phyloP scores from a whole-genome alignment of 2,329 filamentous ascomycete species.

The Coniochaeta ligniaria region DNA sequence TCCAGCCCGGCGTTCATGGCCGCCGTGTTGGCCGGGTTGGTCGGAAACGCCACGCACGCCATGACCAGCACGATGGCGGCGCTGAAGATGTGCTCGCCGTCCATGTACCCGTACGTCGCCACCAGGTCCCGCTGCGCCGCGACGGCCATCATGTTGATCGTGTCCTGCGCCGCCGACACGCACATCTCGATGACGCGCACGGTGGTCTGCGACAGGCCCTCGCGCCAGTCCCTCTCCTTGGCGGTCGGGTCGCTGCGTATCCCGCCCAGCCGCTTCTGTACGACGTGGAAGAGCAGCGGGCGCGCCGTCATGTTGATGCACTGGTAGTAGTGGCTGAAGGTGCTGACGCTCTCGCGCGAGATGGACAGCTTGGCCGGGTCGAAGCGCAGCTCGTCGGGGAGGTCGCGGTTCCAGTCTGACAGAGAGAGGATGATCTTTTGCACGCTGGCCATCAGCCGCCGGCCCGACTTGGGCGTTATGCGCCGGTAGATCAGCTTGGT shows the following conservation, averaged over 20 bases:
- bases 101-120: slow-evolving; percentile 50
- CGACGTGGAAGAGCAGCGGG: slow-evolving; percentile 45
- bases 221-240: slow-evolving; percentile 34
- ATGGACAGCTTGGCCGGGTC: slow-evolving; percentile 37
- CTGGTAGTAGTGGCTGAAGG: slow-evolving; percentile 47
- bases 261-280: slow-evolving; percentile 36
- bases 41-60: slow-evolving; percentile 45
- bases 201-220: slow-evolving; percentile 38
- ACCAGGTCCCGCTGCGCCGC: slow-evolving; percentile 42
- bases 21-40: slow-evolving; percentile 31
- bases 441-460: slow-evolving; percentile 39
- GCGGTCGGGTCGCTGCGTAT: slow-evolving; percentile 18
- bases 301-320: slow-evolving; percentile 51
- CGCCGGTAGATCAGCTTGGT: slow-evolving; percentile 39
- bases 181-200: slow-evolving; percentile 45
- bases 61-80: slow-evolving; percentile 47
- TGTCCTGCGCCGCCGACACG: slow-evolving; percentile 40
- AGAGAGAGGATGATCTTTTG: slow-evolving; percentile 42
- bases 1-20: slow-evolving; percentile 34
- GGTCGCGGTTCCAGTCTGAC: slow-evolving; percentile 38
- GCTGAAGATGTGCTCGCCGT: slow-evolving; percentile 48
- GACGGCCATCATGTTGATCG: slow-evolving; percentile 38
- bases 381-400: slow-evolving; percentile 39
- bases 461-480: slow-evolving; percentile 31
- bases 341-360: slow-evolving; percentile 42